These are phyloP conservation scores for Boletus insuetus DNA, from an alignment of 768 basidiomycete species.

Conservation along the genomic window DNA sequence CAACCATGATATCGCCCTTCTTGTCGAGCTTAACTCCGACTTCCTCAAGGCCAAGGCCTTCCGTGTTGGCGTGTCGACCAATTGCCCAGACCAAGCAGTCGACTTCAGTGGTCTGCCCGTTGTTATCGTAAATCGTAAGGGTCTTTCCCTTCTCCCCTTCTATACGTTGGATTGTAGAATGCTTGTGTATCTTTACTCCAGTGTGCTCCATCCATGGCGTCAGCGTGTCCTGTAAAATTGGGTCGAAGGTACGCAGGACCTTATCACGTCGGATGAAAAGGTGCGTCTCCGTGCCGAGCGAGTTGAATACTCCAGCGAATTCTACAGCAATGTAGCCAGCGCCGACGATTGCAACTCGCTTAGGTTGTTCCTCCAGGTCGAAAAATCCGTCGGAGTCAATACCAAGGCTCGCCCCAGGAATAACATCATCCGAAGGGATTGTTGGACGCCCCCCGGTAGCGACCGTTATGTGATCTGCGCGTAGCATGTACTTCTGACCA, in stretches of 20 bases:
- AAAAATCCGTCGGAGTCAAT: constrained; percentile 98
- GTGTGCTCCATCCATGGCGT: constrained; percentile 93
- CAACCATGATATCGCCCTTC: constrained; percentile 83
- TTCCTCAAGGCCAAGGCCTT: constrained; percentile 72
- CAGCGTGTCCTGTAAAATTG: constrained; percentile 75
- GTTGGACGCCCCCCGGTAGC: constrained; percentile 87
- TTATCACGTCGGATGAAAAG: constrained; percentile 87
- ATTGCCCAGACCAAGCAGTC: constrained; percentile 94
- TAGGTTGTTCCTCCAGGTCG: constrained; percentile 84
- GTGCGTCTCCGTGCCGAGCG: constrained; percentile 89
- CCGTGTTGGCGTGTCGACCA: constrained; percentile 80
- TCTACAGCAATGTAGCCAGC: constrained; percentile 99
- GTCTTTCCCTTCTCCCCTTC: constrained; percentile 70
- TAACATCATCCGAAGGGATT: constrained; percentile 69
- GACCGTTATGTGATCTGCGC: constrained; percentile 75
- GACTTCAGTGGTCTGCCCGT: constrained; percentile 76
- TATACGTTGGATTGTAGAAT: constrained; percentile 69
- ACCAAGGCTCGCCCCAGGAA: constrained; percentile 89
- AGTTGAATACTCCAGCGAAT: constrained; percentile 90
- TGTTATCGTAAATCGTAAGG: constrained; percentile 73
- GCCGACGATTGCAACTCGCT: constrained; percentile 90
- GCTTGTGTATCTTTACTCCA: constrained; percentile 85
- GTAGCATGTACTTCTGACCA: constrained; percentile 66
- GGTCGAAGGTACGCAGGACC: constrained; percentile 92
- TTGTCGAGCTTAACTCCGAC: constrained; percentile 71